These are phyloP conservation scores for Graphilbum ipis-grandicollis DNA, from an alignment of 2,329 filamentous ascomycete species.

Conservation along the genomic window DNA sequence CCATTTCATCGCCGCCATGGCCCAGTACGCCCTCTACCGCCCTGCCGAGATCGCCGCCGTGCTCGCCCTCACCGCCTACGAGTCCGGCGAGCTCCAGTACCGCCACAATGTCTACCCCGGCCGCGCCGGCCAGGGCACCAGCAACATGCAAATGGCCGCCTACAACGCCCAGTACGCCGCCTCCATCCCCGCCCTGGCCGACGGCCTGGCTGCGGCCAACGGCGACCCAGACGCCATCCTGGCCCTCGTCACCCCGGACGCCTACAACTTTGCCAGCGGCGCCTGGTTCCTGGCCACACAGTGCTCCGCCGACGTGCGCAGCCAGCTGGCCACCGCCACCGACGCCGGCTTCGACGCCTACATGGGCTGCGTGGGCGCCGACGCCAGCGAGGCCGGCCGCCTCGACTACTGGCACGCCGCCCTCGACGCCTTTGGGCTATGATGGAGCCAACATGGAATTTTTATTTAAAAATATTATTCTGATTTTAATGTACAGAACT, in stretches of 20 bases:
- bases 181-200: conserved; percentile 20
- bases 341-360: conserved; percentile 27
- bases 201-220: conserved; percentile 12
- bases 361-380: conserved; percentile 28
- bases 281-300: conserved; percentile 32
- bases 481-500: no score
- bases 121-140: conserved; percentile 53
- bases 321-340: conserved; percentile 16
- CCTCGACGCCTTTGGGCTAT: conserved; percentile 28
- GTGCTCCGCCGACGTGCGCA: conserved; percentile 19
- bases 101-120: conserved; percentile 41
- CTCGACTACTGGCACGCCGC: conserved; percentile 24
- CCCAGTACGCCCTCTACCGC: conserved; percentile 34
- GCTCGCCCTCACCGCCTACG: conserved; percentile 53
- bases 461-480: no score
- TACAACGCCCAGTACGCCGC: conserved; percentile 31
- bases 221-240: conserved; percentile 22
- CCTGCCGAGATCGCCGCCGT: conserved; percentile 50
- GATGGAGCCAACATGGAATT: conserved; percentile 1
- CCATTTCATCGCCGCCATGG: conserved; percentile 37
- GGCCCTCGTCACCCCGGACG: conserved; percentile 25
- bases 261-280: conserved; percentile 35
- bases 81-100: conserved; percentile 53
- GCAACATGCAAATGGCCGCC: conserved; percentile 28
- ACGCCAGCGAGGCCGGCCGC: conserved; percentile 13